A percentile compares a stretch with the other conserved stretches of the same genome.
Conservation (phyloP, 2,329 filamentous ascomycete species). For the Xylariaceae sp. region DNA sequence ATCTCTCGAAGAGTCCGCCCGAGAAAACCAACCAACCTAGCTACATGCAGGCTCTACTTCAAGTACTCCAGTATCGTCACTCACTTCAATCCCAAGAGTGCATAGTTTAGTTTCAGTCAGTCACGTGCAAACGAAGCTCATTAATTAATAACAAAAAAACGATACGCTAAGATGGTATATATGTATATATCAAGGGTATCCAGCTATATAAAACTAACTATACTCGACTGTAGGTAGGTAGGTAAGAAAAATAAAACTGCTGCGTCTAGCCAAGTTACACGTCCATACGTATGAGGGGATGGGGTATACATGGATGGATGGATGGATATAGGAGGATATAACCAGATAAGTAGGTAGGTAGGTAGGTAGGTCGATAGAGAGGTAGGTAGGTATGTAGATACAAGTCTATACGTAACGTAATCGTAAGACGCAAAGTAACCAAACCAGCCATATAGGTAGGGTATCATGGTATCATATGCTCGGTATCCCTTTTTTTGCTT, state of each 20-base stretch:
- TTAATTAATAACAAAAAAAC: neutral
- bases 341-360: neutral
- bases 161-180: neutral
- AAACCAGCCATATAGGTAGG: too few species aligned
- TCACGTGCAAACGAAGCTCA: neutral
- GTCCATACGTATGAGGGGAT: neutral
- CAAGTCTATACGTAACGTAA: neutral
- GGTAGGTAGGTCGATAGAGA: neutral
- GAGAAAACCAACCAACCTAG: too few species aligned
- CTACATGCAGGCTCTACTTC: too few species aligned
- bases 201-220: neutral
- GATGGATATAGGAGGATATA: neutral
- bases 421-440: too few species aligned
- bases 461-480: neutral
- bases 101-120: neutral
- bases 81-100: neutral
- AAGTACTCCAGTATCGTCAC: too few species aligned
- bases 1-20: too few species aligned
- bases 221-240: neutral
- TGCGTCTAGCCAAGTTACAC: neutral
- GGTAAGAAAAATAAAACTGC: neutral
- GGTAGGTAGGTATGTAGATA: neutral
- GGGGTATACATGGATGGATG: neutral
- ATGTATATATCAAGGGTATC: neutral
- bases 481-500: neutral